phyloP scores from a whole-genome alignment of 2,329 filamentous ascomycete genomes.

The Trichophyton schoenleinii region DNA sequence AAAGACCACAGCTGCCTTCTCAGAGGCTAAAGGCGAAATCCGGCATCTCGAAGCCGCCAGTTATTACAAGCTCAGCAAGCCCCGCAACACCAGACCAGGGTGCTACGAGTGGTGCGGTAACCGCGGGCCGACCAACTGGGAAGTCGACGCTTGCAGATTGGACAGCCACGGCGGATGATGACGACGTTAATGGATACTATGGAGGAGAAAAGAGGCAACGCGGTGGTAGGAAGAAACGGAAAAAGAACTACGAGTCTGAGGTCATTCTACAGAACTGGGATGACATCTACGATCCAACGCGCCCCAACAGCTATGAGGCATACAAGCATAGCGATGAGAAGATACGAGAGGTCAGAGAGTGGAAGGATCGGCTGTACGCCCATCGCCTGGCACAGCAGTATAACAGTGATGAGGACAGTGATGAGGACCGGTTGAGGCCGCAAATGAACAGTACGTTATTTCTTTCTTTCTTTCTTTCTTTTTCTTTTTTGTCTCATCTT shows the following conservation, averaged over 20 bases:
- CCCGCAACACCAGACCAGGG: slow-evolving; percentile 3
- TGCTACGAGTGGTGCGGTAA: slow-evolving; percentile 18
- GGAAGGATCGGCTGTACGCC: slow-evolving; percentile 69
- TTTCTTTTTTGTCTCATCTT: slow-evolving; percentile 4
- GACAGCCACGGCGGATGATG: slow-evolving; percentile 64
- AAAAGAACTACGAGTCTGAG: slow-evolving; percentile 52
- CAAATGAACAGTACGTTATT: slow-evolving; percentile 35
- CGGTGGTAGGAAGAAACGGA: slow-evolving; percentile 65
- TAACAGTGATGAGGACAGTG: slow-evolving; percentile 37
- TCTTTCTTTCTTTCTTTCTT: slow-evolving; percentile 7
- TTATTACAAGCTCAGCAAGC: slow-evolving; percentile 2
- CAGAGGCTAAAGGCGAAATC: slow-evolving; percentile 53
- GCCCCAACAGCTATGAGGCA: slow-evolving; percentile 73
- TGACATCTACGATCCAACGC: slow-evolving; percentile 73
- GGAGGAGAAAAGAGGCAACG: slow-evolving; percentile 55
- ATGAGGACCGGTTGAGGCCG: slow-evolving; percentile 34
- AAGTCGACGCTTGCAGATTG: slow-evolving; percentile 72
- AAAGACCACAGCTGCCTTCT: slow-evolving; percentile 54
- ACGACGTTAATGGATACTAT: slow-evolving; percentile 58
- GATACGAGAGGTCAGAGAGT: slow-evolving; percentile 65
- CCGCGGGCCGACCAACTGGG: slow-evolving; percentile 34
- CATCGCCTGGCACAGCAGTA: slow-evolving; percentile 45
- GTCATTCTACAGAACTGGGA: slow-evolving; percentile 62
- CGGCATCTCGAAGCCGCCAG: slow-evolving; percentile 40
- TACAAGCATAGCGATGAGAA: slow-evolving; percentile 77